Percentiles rank a stretch among this genome's conserved stretches.
These are phyloP conservation scores for Helicocarpus griseus DNA, from an alignment of 2,329 filamentous ascomycete genomes.

Conservation along the genomic window DNA sequence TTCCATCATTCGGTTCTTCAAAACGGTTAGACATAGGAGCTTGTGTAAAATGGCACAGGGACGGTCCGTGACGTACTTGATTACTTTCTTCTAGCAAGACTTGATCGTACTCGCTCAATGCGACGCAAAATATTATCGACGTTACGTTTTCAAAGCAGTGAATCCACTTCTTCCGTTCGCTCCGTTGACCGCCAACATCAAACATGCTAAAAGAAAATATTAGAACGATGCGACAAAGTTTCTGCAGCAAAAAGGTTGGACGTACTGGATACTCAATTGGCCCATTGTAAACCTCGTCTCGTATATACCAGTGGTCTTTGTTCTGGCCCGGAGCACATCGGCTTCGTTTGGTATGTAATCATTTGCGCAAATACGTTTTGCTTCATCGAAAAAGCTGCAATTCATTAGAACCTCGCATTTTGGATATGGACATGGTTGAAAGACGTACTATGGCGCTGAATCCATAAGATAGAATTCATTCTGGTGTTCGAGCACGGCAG, in stretches of 20 bases:
- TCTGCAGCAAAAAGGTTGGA: slow-evolving; percentile 10
- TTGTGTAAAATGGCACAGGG: not conserved
- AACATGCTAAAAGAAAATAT: slow-evolving; percentile 66
- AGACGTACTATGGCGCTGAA: slow-evolving; percentile 85
- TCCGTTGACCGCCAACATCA: slow-evolving; percentile 92
- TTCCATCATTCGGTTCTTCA: slow-evolving; percentile 98
- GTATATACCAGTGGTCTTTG: slow-evolving; percentile 98
- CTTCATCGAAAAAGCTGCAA: slow-evolving; percentile 87
- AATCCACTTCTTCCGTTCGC: slow-evolving; percentile 99
- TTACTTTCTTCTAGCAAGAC: slow-evolving; percentile 94
- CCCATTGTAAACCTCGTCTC: slow-evolving; percentile 99
- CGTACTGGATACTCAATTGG: slow-evolving; percentile 95
- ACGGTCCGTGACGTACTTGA: slow-evolving; percentile 53
- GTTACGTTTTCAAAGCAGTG: slow-evolving; percentile 99
- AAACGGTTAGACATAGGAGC: not conserved
- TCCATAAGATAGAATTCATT: slow-evolving; percentile 99
- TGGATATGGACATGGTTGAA: not conserved
- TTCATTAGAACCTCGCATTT: not conserved
- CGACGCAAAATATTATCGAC: slow-evolving; percentile 98
- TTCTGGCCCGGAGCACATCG: slow-evolving; percentile 88
- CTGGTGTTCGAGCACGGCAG: slow-evolving; percentile 79
- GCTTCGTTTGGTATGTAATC: slow-evolving; percentile 90
- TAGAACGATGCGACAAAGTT: slow-evolving; percentile 13
- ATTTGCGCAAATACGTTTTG: slow-evolving; percentile 67
- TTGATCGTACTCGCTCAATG: slow-evolving; percentile 96